Evolutionary conservation across 495 filamentous ascomycete species (phyloP), one percentile per base, ranked within the genome.

Genomic region (Annulohypoxylon nitens): DNA sequence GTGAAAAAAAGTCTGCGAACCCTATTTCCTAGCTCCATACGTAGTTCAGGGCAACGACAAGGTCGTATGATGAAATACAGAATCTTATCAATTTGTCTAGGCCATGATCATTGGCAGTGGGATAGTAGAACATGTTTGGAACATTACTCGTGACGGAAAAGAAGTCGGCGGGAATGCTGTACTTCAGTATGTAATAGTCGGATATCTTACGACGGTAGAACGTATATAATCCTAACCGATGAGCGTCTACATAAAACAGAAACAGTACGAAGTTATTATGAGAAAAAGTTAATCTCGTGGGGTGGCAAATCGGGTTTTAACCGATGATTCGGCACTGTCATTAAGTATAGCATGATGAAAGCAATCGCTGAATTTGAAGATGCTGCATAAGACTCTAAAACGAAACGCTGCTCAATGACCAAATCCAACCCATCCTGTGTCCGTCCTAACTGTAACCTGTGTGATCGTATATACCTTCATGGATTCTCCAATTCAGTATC

Each of bases 11-110:
- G 7, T 47, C 20, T 48, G 3, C 9, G 33, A 47, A 7, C 3
- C 16, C 4, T 25, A 20, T 26, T 53, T 61, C 23, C 20, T 30
- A 45, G 61, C 61, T 64, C 51, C 39, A 64, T 53, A 10, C 45
- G 14, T n/a, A n/a, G 39, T 10, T 11, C 14, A n/a, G 4, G 36
- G 30, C 9, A 26, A 25, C 16, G 23, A 6, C 30, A 30, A 30
- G 10, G 25, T 34, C 16, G 10, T 37, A 41, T n/a, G n/a, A 57
- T 36, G 36, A 3, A 36, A 18, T 18, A 57, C 23, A 12, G 30
- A n/a, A 20, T 36, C 14, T 10, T 12, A n/a, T 36, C 14, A 57
- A 7, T 57, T 26, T 30, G 12, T 30, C 26, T 23, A 11, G 9
- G 1, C 4, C 43, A 39, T 7, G n/a, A 20, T 20, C 12, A 53